phyloP scores from a whole-genome alignment of 192 early-diverging fungal genomes.

The Entomortierella lignicola region DNA sequence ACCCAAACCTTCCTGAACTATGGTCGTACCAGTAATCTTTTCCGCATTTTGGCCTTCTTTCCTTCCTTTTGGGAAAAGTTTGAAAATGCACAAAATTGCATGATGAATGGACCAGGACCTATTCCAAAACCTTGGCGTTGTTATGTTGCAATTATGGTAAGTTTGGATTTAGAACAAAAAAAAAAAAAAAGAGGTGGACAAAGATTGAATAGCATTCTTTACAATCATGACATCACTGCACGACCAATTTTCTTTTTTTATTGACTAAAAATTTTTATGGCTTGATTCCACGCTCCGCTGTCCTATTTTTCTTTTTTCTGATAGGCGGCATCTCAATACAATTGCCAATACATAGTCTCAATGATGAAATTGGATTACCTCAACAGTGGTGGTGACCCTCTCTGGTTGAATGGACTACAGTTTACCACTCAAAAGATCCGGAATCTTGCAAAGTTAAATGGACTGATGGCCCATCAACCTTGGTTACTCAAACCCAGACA shows the following conservation, averaged over 20 bases:
- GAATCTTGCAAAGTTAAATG: conserved; percentile 55
- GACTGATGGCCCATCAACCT: conserved; percentile 65
- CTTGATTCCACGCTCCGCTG: not conserved
- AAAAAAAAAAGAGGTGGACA: too few relatives aligned
- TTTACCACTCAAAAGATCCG: conserved; percentile 61
- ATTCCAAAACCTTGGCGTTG: conserved; percentile 60
- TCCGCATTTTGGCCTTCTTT: conserved; percentile 65
- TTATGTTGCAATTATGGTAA: conserved; percentile 67
- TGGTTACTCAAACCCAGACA: conserved; percentile 59
- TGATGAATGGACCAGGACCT: conserved; percentile 60
- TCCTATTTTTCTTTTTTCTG: not conserved
- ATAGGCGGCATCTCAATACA: conserved; percentile 65
- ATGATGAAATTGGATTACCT: conserved; percentile 63
- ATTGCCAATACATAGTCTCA: conserved; percentile 66
- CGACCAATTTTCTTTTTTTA: not conserved
- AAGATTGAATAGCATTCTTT: not conserved
- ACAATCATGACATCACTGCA: conserved; percentile 9
- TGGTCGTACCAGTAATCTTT: conserved; percentile 61
- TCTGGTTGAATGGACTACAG: conserved; percentile 62
- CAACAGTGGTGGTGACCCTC: conserved; percentile 61
- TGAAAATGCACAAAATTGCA: conserved; percentile 49
- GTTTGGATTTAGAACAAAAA: conserved; percentile 10
- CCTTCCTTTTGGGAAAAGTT: conserved; percentile 66
- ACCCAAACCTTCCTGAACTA: conserved; percentile 60
- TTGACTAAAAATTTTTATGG: too few relatives aligned